Base-by-base conservation (phyloP, 106 monocot species). In the Cymbidium sinense region DNA sequence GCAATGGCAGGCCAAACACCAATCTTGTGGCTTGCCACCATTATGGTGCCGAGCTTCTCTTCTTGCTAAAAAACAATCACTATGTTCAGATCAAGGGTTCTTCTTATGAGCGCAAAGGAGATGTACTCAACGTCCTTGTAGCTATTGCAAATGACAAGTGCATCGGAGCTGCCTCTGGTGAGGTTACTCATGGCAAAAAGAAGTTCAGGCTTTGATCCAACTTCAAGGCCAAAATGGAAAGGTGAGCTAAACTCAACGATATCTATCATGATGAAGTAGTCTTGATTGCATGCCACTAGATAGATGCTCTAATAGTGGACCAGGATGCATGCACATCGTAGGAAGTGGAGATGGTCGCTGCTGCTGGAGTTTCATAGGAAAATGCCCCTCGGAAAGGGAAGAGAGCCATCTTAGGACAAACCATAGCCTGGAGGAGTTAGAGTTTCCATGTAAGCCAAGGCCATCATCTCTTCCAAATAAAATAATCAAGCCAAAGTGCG, bases 171-270 rank as follows among this genome's bases (percentile, higher is more conserved):
- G 13, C 88, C 94, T 34, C 77, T 77, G 27, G 84, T 76, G 73
- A 99, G 90, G 85, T 88, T 87, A 84, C 87, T 88, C 90, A 99
- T 99, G 27, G 94, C 98, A 36, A 99, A 88, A 39, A 99, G 92
- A 27, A 99, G 88, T 83, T 99, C 98, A 7, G 98, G 92, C 76
- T 99, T 99, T n/a, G 98, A 99, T 20, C 98, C 98, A 21, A 92
- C 98, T 80, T 99, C 98, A 15, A 99, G 92, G 41, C 98, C 98
- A 86, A 92, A 99, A 2, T 84, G 77, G 88, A 84, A 94, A 11
- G 86, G 78, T 5, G 78, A 47, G 19, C 98, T 94, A 44, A 92
- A 94, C 36, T 89, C 88, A 2, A 99, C 86, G 43, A 99, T 76
- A 79, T 99, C 98, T 75, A 92, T 92, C 4, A 99, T 92, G 43